Conservation (phyloP, 192 early-diverging fungal genomes). For the Podila horticola region DNA sequence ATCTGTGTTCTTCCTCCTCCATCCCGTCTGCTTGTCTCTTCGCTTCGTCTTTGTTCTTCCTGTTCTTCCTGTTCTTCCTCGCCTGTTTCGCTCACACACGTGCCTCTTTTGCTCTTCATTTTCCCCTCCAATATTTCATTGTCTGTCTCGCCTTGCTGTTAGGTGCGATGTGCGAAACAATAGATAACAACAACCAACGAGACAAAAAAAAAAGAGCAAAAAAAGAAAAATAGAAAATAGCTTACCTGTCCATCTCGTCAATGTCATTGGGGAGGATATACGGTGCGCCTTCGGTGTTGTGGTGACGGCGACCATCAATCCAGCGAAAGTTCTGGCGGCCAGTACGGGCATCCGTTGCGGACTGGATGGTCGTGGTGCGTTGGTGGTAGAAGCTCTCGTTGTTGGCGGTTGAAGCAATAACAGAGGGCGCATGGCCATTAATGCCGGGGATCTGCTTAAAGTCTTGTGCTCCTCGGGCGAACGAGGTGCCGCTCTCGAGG, state of each 20-base stretch:
- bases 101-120: background rate
- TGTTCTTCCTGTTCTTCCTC: background rate
- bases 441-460: slow-evolving; percentile 39
- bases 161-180: too few species aligned
- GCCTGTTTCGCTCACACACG: too few species aligned
- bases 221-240: slow-evolving; percentile 13
- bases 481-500: slow-evolving; percentile 26
- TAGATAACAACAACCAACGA: too few species aligned
- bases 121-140: too few species aligned
- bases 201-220: background rate
- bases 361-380: slow-evolving; percentile 21
- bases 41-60: background rate
- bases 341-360: slow-evolving; percentile 3
- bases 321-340: slow-evolving; percentile 38
- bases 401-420: slow-evolving; percentile 45
- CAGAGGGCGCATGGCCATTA: slow-evolving; percentile 32
- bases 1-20: background rate
- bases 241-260: slow-evolving; percentile 55
- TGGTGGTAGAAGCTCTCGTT: slow-evolving; percentile 52
- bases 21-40: background rate
- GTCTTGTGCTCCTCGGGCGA: slow-evolving; percentile 19
- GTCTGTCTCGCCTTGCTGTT: too few species aligned
- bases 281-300: slow-evolving; percentile 39
- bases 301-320: slow-evolving; percentile 54
- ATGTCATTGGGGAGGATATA: slow-evolving; percentile 64